Conservation (phyloP, 208 protist genomes). For the Leishmania braziliensis region DNA sequence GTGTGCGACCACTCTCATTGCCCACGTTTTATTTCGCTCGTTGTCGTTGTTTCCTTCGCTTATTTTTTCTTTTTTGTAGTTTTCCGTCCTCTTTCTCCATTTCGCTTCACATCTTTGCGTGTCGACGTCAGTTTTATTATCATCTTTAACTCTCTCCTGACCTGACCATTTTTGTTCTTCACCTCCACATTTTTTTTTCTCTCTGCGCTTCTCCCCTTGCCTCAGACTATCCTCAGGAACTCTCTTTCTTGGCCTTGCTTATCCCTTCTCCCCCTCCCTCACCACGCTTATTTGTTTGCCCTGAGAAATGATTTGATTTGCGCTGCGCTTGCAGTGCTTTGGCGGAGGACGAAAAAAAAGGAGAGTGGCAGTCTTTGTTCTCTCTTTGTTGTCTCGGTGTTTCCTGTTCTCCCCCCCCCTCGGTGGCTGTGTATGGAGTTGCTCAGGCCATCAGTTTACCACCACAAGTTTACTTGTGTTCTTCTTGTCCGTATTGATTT, state of each 20-base stretch:
- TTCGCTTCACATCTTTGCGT: background rate
- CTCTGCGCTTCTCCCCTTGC: background rate
- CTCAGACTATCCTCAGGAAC: no score
- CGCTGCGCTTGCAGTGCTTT: background rate
- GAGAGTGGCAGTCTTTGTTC: background rate
- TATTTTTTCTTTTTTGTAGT: no score
- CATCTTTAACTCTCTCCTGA: background rate
- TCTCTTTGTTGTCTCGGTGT: background rate
- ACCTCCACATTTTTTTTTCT: background rate
- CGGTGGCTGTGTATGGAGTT: background rate
- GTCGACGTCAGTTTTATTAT: background rate
- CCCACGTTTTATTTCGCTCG: background rate
- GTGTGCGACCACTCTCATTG: background rate
- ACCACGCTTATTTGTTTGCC: background rate
- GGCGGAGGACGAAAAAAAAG: background rate
- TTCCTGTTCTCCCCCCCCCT: background rate
- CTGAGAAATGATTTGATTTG: background rate
- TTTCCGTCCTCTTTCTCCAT: background rate
- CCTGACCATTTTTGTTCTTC: background rate
- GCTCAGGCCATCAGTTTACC: background rate
- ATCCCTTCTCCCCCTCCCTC: no score
- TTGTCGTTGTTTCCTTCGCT: background rate
- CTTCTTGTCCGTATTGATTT: constrained; percentile 2
- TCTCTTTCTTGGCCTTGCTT: no score
- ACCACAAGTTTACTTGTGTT: background rate